A percentile compares a stretch with the other conserved stretches of the same genome.
Conservation (phyloP, 2,329 filamentous ascomycete genomes). For the Metarhizium sp. region DNA sequence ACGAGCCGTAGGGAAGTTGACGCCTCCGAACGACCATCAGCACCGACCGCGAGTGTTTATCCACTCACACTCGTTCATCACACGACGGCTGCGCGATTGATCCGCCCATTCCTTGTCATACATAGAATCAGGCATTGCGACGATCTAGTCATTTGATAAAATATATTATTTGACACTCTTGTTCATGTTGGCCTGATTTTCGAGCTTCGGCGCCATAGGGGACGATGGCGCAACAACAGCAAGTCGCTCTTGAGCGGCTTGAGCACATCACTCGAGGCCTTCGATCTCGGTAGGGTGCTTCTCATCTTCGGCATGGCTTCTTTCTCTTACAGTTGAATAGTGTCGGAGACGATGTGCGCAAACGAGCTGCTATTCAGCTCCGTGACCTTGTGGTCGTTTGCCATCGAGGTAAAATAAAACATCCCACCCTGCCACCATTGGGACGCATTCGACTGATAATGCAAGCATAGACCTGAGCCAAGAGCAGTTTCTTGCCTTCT, state of each 20-base stretch:
- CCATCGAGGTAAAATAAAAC: constrained; percentile 37
- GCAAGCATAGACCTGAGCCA: constrained; percentile 56
- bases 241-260: constrained; percentile 45
- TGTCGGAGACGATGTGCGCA: constrained; percentile 38
- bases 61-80: neutral
- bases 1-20: neutral
- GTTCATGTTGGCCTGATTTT: constrained; percentile 21
- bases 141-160: neutral
- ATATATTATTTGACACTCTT: neutral
- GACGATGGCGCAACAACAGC: constrained; percentile 36
- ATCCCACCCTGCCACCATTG: neutral
- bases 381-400: constrained; percentile 45
- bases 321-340: constrained; percentile 16
- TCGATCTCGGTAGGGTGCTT: constrained; percentile 39
- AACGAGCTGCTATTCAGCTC: constrained; percentile 43
- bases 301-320: neutral
- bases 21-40: neutral
- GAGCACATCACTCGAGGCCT: constrained; percentile 46
- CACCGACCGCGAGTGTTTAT: neutral
- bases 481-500: constrained; percentile 62
- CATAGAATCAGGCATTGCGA: neutral
- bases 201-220: constrained; percentile 15
- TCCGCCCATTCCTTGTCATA: neutral
- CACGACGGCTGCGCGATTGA: neutral
- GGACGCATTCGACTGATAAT: neutral